phyloP scores from a whole-genome alignment of 169 alveolate species.

The Plasmodium chabaudi region DNA sequence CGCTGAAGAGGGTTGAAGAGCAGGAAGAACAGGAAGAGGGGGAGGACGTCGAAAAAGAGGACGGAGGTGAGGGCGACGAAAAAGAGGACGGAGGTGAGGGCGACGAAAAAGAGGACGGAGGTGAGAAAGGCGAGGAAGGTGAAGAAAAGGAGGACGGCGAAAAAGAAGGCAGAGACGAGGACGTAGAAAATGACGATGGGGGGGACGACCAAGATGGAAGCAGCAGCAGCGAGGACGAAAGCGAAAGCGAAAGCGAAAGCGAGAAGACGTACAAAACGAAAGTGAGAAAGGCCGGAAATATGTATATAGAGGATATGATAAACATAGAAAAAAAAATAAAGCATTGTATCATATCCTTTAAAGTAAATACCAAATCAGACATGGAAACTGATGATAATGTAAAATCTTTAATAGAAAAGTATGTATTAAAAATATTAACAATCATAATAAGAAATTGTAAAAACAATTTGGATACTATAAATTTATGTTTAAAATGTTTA shows the following conservation, averaged over 20 bases:
- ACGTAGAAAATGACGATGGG: neutral
- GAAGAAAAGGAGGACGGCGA: neutral
- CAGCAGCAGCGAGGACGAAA: neutral
- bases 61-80: neutral
- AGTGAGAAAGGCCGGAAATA: neutral
- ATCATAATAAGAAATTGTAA: conserved; percentile 36
- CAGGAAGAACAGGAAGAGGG: neutral
- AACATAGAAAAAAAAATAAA: conserved; percentile 13
- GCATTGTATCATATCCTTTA: conserved; percentile 10
- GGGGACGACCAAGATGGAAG: no score
- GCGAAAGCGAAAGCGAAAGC: neutral
- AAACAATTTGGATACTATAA: conserved; percentile 18
- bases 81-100: neutral
- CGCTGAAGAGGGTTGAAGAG: neutral
- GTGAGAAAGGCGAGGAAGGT: neutral
- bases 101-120: neutral
- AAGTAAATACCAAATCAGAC: conserved; percentile 1
- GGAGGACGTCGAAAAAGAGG: neutral
- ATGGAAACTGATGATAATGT: conserved; percentile 5
- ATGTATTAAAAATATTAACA: conserved; percentile 21
- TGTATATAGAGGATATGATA: conserved; percentile 24
- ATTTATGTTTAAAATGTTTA: conserved; percentile 36
- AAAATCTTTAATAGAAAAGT: conserved; percentile 2
- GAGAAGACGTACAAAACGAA: neutral
- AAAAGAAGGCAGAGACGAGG: neutral